Base-by-base conservation (phyloP, 805 yeast genomes). In the Geotrichum ghanense region DNA sequence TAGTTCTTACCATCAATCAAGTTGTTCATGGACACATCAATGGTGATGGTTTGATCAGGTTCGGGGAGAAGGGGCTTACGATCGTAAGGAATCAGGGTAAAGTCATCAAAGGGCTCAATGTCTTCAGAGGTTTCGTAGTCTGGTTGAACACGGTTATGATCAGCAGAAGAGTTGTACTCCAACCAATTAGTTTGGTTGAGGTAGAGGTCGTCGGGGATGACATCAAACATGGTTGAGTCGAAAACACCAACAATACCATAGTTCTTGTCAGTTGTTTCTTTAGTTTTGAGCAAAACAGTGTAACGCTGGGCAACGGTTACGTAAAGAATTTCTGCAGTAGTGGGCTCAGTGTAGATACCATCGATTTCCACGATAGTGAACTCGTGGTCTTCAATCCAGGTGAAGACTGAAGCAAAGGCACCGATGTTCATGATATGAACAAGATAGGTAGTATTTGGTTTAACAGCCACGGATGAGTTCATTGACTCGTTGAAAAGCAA, bases 1-100 rank as follows among this genome's bases (percentile, higher is more conserved):
- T 92, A 92, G 70, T 88, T 88, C 52, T 82, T 72, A 71, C 98
- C 98, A 64, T 87, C 71, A 43, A 73, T 74, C 66, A 92, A 72
- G 71, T 86, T 85, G 63, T 82, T 81, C 97, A 92, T 88, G 22
- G 66, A 62, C 48, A 92, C 89, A 56, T 79, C 79, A 45, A 92
- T 69, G n/a, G 76, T 72, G 57, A 88, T 72, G 48, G 71, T 71
- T 41, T 57, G 53, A 61, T 86, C 95, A 14, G 89, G 79, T 20
- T 82, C 85, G 41, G 75, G 83, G 31, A 66, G 71, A 23, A 76
- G 57, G 48, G 74, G 78, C 69, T 64, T 68, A 48, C 73, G 73
- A 41, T 74, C 72, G 7, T 71, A 57, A 1, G 98, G 96, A 9
- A 65, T 70, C 55, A 92, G 74, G 54, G 72, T 70, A 69, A 81